Evolutionary conservation across 306 rosid genomes (phyloP), one percentile per base, ranked within the genome.

Genomic region (Quercus engelmannii): DNA sequence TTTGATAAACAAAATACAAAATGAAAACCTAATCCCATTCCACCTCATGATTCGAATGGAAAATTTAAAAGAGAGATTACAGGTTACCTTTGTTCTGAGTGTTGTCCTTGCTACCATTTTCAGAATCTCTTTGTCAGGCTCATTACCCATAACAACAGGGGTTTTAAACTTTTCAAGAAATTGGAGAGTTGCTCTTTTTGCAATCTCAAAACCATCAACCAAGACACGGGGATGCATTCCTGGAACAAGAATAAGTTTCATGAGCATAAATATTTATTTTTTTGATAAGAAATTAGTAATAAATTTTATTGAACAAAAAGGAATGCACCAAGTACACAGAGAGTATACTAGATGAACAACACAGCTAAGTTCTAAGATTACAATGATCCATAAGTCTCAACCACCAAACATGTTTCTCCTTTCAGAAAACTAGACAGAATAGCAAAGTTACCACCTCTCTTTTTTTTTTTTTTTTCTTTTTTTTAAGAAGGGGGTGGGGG

Each of bases 211-310:
- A 55, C 99, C 99, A 87, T 95, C 99, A 71, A 95, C 98, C 80
- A 95, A 76, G 12, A 95, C 92, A 31, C 99, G 98, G 19, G 99
- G 99, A 91, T 95, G 99, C 98, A 95, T 93, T 64, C 99, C 99
- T 95, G 71, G 21, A 88, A 65, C 64, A 83, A 78, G 7, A 57
- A 76, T 63, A 75, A 19, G 61, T 55, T 67, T 18, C 52, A 55
- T 38, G 49, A 49, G 11, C 28, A 61, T 25, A 71, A 3, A 54
- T 11, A 41, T 41, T 41, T 2, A 0, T 41, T 41, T 41, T 7
- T 41, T 38, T 2, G 10, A 41, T 8, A 41, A 41, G 12, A 8
- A 41, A 41, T 41, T 41, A 41, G 11, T 41, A 41, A 41, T 41
- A 41, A 41, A 41, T 41, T 41, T 41, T 41, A 41, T 8, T 41